Evolutionary conservation across 495 filamentous ascomycete genomes (phyloP).

Genomic region (Hyaloscypha variabilis): DNA sequence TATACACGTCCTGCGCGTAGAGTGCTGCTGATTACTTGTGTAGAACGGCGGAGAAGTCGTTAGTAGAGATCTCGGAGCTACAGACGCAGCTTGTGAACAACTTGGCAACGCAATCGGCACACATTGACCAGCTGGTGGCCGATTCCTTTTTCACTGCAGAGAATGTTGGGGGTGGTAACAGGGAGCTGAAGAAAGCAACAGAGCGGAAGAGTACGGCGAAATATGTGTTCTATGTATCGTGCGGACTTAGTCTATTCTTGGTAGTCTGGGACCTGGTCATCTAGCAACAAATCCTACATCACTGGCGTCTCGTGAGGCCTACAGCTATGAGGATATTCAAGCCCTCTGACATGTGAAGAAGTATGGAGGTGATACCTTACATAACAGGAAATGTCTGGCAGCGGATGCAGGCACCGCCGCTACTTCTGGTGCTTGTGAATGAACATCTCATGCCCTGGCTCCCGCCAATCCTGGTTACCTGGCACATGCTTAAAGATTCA

Average conservation of each 20-base stretch:
- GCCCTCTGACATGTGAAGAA: neutral
- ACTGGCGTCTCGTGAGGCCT: no score
- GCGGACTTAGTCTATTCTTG: slow-evolving; percentile 77
- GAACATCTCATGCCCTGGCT: neutral
- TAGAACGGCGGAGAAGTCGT: slow-evolving; percentile 86
- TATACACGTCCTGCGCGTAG: neutral
- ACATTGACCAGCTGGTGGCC: slow-evolving; percentile 84
- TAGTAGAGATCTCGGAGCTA: slow-evolving; percentile 90
- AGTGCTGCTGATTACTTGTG: slow-evolving; percentile 8
- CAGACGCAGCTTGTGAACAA: slow-evolving; percentile 87
- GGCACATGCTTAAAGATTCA: slow-evolving; percentile 6
- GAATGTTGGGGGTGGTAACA: slow-evolving; percentile 88
- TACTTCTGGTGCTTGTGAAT: no score
- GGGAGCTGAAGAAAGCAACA: slow-evolving; percentile 83
- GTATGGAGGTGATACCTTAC: neutral
- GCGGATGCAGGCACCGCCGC: neutral
- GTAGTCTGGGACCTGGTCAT: slow-evolving; percentile 94
- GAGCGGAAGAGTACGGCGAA: slow-evolving; percentile 81
- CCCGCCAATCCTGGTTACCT: neutral
- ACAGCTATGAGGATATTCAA: no score
- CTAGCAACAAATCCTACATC: slow-evolving; percentile 35
- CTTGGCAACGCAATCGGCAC: slow-evolving; percentile 79
- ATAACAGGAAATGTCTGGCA: no score
- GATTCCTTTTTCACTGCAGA: slow-evolving; percentile 80
- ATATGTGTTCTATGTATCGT: slow-evolving; percentile 86